Conservation (phyloP, 208 protist genomes). For the Acanthamoeba castellanii region DNA sequence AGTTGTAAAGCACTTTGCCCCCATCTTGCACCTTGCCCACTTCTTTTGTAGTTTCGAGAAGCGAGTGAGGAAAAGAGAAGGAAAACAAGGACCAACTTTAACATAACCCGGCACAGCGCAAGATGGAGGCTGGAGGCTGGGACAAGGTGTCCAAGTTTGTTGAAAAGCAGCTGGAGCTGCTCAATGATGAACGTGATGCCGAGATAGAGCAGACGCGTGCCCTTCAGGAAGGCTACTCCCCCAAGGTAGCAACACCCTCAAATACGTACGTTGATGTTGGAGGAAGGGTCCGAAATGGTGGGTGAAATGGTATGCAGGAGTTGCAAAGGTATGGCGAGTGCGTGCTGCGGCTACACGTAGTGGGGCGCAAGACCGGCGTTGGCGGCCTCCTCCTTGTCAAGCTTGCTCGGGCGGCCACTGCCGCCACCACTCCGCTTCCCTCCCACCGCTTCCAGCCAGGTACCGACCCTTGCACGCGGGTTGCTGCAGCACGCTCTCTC, state of each 20-base stretch:
- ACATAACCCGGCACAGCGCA: not conserved
- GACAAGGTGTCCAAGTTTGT: conserved; percentile 42
- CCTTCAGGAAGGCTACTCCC: conserved; percentile 50
- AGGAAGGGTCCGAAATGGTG: not conserved
- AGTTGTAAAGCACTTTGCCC: conserved; percentile 20
- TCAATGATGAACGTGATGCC: conserved; percentile 24
- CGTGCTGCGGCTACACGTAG: conserved; percentile 8
- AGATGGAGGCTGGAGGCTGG: conserved; percentile 75
- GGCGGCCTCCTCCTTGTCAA: conserved; percentile 57
- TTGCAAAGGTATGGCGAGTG: conserved; percentile 71
- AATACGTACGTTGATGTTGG: not conserved
- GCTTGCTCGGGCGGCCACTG: conserved; percentile 12
- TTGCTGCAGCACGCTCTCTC: not conserved
- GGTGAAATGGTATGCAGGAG: not conserved
- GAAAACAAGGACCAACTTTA: not conserved
- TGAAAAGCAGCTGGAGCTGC: conserved; percentile 34
- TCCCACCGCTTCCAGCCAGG: conserved; percentile 67
- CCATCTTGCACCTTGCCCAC: not conserved
- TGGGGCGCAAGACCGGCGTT: conserved; percentile 10
- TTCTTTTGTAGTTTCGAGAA: not conserved
- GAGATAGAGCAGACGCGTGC: conserved; percentile 61
- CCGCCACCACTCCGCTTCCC: not conserved
- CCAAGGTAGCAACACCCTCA: not conserved
- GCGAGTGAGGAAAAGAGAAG: conserved; percentile 56
- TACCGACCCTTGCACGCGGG: not conserved